Evolutionary conservation across 306 rosid species (phyloP).

Genomic region (Cucurbita moschata): DNA sequence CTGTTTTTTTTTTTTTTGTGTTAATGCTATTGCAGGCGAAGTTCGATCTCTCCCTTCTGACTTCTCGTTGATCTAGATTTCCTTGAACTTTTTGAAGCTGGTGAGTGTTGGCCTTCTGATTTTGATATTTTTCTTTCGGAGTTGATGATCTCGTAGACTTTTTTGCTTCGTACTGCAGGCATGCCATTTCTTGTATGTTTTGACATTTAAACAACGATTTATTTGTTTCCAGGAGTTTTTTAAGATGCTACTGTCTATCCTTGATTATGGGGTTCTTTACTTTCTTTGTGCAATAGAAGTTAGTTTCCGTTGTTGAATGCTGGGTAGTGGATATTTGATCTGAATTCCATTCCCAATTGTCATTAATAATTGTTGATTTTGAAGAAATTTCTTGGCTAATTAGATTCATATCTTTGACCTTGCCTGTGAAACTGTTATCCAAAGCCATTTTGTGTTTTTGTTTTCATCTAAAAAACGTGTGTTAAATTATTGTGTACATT

Average conservation of each 20-base stretch:
- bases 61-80: slow-evolving; percentile 29
- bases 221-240: not conserved
- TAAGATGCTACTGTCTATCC: not conserved
- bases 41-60: slow-evolving; percentile 24
- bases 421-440: not conserved
- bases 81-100: slow-evolving; percentile 21
- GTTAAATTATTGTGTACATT: not conserved
- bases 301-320: not conserved
- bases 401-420: not conserved
- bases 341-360: not conserved
- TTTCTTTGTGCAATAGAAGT: not conserved
- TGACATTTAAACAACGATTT: not conserved
- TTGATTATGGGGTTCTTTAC: not conserved
- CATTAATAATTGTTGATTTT: not conserved
- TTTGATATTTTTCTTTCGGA: not conserved
- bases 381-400: not conserved
- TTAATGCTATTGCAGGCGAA: slow-evolving; percentile 33
- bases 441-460: not conserved
- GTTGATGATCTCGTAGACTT: not conserved
- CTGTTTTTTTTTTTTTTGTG: slow-evolving; percentile 4
- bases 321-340: not conserved
- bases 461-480: not conserved
- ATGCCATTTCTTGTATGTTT: not conserved
- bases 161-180: not conserved
- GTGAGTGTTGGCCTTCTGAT: slow-evolving; percentile 34